Evolutionary conservation across 2,329 filamentous ascomycete genomes (phyloP).

Genomic region (Dactylella cylindrospora): DNA sequence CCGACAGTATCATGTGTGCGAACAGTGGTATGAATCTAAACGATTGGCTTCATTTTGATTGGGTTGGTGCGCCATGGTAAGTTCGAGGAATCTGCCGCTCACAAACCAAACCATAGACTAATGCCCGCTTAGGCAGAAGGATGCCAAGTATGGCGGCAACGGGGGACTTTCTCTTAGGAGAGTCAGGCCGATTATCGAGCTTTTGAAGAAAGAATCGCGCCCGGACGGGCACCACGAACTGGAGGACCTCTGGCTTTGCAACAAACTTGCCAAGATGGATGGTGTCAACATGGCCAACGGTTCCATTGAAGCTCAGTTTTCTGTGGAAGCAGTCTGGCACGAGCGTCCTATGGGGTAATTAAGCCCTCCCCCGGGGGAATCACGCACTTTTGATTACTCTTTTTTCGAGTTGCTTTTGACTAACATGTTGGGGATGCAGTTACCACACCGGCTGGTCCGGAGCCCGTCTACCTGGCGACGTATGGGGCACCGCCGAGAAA

Average conservation of each 20-base stretch:
- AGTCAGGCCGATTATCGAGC: conserved; percentile 58
- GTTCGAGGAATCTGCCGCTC: no score
- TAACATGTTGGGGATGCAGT: conserved; percentile 58
- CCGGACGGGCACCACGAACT: conserved; percentile 53
- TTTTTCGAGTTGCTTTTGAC: neutral
- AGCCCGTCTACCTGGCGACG: conserved; percentile 54
- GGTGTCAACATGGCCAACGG: conserved; percentile 58
- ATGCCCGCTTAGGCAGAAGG: conserved; percentile 15
- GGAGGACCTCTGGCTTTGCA: conserved; percentile 56
- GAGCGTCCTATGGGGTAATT: conserved; percentile 37
- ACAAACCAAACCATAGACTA: no score
- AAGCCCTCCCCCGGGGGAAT: no score
- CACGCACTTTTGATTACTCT: neutral
- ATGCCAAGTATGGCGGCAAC: conserved; percentile 56
- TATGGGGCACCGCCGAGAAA: conserved; percentile 58
- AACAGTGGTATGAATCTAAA: conserved; percentile 57
- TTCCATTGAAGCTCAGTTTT: conserved; percentile 57
- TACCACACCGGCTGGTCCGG: conserved; percentile 62
- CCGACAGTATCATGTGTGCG: conserved; percentile 61
- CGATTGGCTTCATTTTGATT: conserved; percentile 60
- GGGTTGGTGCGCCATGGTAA: conserved; percentile 59
- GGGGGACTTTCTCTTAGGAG: conserved; percentile 61
- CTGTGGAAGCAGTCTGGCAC: conserved; percentile 56
- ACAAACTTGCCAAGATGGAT: conserved; percentile 57
- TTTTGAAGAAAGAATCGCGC: conserved; percentile 49